Conservation (phyloP, 73 alveolate species). For the Paramecium sexaurelia region DNA sequence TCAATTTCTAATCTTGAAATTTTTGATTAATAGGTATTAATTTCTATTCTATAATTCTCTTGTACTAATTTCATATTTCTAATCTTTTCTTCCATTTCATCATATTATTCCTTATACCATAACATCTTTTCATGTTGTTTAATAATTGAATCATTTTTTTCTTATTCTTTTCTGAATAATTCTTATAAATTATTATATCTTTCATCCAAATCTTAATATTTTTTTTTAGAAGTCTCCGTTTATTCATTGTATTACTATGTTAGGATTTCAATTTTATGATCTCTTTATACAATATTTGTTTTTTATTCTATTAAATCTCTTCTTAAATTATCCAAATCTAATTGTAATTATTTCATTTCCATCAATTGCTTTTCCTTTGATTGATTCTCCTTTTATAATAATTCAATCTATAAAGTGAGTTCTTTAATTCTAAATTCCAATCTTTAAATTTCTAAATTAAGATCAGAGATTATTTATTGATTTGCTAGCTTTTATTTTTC, state of each 20-base stretch:
- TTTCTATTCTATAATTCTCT: not conserved
- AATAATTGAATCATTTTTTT: not conserved
- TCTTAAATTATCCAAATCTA: not conserved
- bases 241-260: not conserved
- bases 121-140: not conserved
- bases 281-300: not conserved
- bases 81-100: not conserved
- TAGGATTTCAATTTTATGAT: not conserved
- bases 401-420: not conserved
- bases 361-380: not conserved
- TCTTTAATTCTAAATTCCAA: conserved; percentile 1
- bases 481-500: not conserved
- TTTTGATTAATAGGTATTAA: not conserved
- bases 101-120: conserved; percentile 46
- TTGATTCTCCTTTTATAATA: not conserved
- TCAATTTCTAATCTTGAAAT: not conserved
- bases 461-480: not conserved
- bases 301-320: not conserved
- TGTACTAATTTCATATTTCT: not conserved
- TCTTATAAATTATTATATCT: not conserved
- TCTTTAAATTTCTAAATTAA: not conserved
- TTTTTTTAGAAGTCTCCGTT: not conserved
- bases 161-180: conserved; percentile 25
- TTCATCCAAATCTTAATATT: conserved; percentile 2
- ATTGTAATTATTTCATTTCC: not conserved